Evolutionary conservation across 2,329 filamentous ascomycete genomes (phyloP), one percentile per base, ranked within the genome.

Genomic region (Fusarium aywerte): DNA sequence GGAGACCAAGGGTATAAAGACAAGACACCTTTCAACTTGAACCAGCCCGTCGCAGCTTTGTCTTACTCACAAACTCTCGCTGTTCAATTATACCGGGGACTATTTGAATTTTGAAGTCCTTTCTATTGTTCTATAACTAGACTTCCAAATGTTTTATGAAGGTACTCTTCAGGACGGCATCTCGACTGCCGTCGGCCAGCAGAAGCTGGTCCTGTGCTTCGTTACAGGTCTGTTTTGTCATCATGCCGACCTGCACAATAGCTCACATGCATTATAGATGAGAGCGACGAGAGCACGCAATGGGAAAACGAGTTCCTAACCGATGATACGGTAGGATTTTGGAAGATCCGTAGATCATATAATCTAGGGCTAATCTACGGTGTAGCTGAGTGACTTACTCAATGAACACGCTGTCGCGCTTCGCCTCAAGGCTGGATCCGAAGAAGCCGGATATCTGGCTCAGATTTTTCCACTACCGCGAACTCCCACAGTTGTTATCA

Each of bases 111-210:
- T 20, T n/a, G 0, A 9, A n/a, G n/a, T n/a, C n/a, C 18, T 7
- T 8, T 5, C 8, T 39, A 15, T n/a, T 15, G 5, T 2, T 11
- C 5, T 5, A 7, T 13, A 20, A 15, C 18, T 8, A 4, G 13
- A 20, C 13, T 11, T 36, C 61, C 38, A 16, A 39, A 94, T 97
- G 90, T 97, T 97, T 79, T 94, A 93, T 76, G 75, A 89, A 62
- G 94, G 93, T 18, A 89, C 88, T 62, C 80, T 97, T 20, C 91
- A 96, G 73, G 90, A 90, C 73, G 94, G 92, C 59, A 96, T 97
- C 71, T 84, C 86, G 31, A 82, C 87, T 20, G 93, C 94, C 13
- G 84, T 97, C 8, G 85, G 87, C 62, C 84, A 94, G 76, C 82
- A 87, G 60, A 96, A 95, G 78, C 84, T 91, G 18, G 91, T 97